A percentile compares a stretch with the other conserved stretches of the same genome.
Evolutionary conservation across 2,329 filamentous ascomycete genomes (phyloP).

Genomic region (Fusarium sambucinum): DNA sequence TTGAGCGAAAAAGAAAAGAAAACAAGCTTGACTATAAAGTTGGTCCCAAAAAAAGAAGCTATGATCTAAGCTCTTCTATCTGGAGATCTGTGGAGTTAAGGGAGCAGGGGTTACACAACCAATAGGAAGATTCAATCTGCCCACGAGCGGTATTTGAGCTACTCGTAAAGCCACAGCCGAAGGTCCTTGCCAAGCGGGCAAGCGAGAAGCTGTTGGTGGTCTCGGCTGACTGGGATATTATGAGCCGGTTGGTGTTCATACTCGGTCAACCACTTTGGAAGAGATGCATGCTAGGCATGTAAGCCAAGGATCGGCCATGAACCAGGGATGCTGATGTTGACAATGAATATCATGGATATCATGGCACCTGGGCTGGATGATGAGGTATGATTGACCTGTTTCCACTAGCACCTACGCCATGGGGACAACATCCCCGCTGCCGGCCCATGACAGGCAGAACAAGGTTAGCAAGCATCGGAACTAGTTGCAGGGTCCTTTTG

Average conservation of each 20-base stretch:
- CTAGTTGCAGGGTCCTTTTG: conserved; percentile 29
- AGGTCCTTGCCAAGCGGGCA: conserved; percentile 16
- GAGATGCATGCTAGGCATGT: conserved; percentile 17
- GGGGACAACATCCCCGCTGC: conserved; percentile 5
- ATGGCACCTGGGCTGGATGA: conserved; percentile 34
- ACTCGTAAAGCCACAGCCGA: conserved; percentile 18
- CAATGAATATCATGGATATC: conserved; percentile 24
- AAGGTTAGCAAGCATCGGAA: conserved; percentile 27
- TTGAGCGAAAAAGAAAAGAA: conserved; percentile 22
- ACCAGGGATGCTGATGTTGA: conserved; percentile 20
- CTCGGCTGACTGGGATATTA: conserved; percentile 27
- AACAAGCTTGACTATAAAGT: conserved; percentile 42
- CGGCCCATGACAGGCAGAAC: conserved; percentile 9
- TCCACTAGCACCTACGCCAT: conserved; percentile 24
- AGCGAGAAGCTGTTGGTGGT: neutral
- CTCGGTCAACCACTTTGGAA: conserved; percentile 46
- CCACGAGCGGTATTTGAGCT: conserved; percentile 42
- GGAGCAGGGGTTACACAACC: conserved; percentile 32
- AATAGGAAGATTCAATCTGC: conserved; percentile 34
- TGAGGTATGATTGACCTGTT: conserved; percentile 38
- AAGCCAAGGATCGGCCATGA: conserved; percentile 41
- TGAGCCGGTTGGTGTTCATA: conserved; percentile 22
- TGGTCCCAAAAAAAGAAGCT: conserved; percentile 13
- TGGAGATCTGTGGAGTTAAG: conserved; percentile 31
- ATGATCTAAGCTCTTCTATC: conserved; percentile 27